Base-by-base conservation (phyloP, 2,329 filamentous ascomycete genomes). In the Cercospora sp. region DNA sequence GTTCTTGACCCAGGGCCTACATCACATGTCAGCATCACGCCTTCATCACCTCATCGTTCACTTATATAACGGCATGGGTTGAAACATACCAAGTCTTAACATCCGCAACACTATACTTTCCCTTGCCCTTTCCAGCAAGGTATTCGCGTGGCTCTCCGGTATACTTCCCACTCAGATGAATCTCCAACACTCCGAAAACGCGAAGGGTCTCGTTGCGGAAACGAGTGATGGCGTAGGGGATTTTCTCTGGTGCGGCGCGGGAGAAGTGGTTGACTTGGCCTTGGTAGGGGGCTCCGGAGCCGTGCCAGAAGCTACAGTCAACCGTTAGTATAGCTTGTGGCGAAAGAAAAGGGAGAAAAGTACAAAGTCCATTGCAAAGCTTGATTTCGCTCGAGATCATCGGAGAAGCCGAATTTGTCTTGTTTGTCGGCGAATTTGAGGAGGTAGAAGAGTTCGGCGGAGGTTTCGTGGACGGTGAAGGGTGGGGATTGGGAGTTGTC, bases 121-220 rank as follows among this genome's bases (percentile, higher is more conserved):
- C 85, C 70, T 83, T 82, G 1, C 83, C 84, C 9, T 82, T 81
- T 0, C 85, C 85, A 20, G 84, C 84, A 2, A 87, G 78, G 68
- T 86, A 87, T 7, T 87, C 84, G 12, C 82, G 76, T 12, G 81
- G 79, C 67, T 82, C 76, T 13, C 81, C 83, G 1, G 80, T 82
- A 73, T 83, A 86, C 71, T 84, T 85, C 13, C 85, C 85, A 0
- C 79, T 82, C 1, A 86, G 78, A 9, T 81, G 84, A 66, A 86
- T 84, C 68, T 86, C 84, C n/a, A 86, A 79, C n/a, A 87, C 85
- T 61, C 83, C 84, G 71, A 80, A 86, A 10, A 86, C 82, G 5
- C 84, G 81, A 2, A 85, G 77, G 1, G 81, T 84, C 73, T 86
- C 84, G 62, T 85, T 86, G 60, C 76, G 78, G 80, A 84, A 87